Evolutionary conservation across 805 yeast species (phyloP).

Genomic region (Cyberlindnera veronae): DNA sequence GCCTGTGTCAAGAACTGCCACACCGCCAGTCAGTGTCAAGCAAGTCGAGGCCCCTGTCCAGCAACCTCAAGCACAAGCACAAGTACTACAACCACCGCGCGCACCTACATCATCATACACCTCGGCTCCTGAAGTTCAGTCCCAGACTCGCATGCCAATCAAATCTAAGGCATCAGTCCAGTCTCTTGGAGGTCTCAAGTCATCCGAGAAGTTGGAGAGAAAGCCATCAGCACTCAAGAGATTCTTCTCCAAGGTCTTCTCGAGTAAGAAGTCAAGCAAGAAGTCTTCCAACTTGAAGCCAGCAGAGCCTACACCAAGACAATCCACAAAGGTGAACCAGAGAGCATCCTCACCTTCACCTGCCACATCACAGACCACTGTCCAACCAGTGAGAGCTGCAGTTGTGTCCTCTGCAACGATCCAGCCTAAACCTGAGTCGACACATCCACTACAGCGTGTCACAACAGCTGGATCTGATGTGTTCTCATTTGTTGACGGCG

Average conservation of each 20-base stretch:
- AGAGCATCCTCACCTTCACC: too few relatives aligned
- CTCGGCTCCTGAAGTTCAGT: neutral
- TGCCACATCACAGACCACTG: too few relatives aligned
- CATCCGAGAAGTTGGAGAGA: conserved; percentile 8
- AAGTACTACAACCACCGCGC: neutral
- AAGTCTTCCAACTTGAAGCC: neutral
- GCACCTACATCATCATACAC: neutral
- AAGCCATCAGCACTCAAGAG: conserved; percentile 23
- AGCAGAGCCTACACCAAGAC: neutral
- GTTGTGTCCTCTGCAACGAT: neutral
- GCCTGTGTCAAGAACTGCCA: neutral
- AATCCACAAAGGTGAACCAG: too few relatives aligned
- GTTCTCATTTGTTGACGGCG: conserved; percentile 27
- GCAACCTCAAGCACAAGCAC: neutral
- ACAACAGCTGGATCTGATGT: conserved; percentile 9
- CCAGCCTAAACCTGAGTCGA: neutral
- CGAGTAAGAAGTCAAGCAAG: conserved; percentile 9
- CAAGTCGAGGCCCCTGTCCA: too few relatives aligned
- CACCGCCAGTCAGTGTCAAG: too few relatives aligned
- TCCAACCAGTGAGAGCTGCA: neutral
- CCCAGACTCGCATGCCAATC: neutral
- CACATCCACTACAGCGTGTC: conserved; percentile 7
- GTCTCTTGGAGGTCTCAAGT: neutral
- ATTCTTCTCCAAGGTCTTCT: conserved; percentile 20
- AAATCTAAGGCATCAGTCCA: neutral